These are phyloP conservation scores for Helotiales sp. DNA, from an alignment of 2,329 filamentous ascomycete species.

Conservation along the genomic window DNA sequence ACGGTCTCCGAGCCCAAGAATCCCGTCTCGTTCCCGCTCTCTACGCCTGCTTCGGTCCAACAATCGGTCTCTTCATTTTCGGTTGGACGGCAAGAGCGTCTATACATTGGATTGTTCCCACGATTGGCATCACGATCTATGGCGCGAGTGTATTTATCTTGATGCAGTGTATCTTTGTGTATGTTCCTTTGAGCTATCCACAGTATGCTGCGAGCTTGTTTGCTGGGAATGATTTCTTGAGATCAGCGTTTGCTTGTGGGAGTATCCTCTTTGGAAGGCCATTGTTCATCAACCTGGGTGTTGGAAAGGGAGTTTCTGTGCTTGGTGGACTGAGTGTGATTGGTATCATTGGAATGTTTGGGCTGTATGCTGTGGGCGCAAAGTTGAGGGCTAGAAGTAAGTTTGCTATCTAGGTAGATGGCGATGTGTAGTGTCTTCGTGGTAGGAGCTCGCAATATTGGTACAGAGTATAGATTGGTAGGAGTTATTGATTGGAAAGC, in stretches of 20 bases:
- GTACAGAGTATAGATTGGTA: neutral
- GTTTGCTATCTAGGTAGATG: constrained; percentile 23
- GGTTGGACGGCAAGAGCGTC: constrained; percentile 53
- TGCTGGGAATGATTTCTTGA: constrained; percentile 60
- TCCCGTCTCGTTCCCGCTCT: constrained; percentile 56
- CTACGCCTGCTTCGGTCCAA: constrained; percentile 50
- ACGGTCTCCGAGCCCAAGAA: constrained; percentile 53
- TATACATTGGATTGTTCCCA: constrained; percentile 56
- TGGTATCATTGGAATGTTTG: constrained; percentile 52
- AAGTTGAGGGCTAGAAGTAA: constrained; percentile 30
- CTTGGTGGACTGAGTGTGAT: constrained; percentile 55
- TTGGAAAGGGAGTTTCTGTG: constrained; percentile 57
- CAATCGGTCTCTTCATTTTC: constrained; percentile 61
- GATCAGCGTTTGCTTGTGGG: constrained; percentile 57
- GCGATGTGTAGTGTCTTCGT: neutral
- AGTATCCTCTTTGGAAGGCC: constrained; percentile 60
- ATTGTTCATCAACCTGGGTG: constrained; percentile 58
- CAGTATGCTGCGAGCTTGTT: constrained; percentile 59
- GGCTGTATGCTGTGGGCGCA: constrained; percentile 26
- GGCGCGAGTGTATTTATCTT: constrained; percentile 52
- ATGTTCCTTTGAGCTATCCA: constrained; percentile 56
- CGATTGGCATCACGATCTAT: constrained; percentile 58
- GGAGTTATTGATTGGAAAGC: neutral
- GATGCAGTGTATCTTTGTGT: constrained; percentile 61
- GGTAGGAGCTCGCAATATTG: too few species aligned